Base-by-base conservation (phyloP, 208 protist genomes). In the Wallacemonas sp. region DNA sequence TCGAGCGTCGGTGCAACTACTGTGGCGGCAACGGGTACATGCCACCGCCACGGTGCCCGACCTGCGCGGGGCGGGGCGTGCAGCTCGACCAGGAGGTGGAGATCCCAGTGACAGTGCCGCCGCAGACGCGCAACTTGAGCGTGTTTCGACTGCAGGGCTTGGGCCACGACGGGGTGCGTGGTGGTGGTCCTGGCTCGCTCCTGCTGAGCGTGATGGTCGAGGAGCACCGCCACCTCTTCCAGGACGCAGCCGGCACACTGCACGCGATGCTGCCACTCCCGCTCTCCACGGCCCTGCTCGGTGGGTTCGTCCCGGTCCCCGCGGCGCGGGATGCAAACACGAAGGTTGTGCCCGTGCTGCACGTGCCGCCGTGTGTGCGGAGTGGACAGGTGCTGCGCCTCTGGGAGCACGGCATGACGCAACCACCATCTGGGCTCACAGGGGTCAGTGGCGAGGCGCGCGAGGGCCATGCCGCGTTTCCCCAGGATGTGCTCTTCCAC, bases 121-220 rank as follows among this genome's bases (percentile, higher is more conserved):
- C 73, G 0, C 66, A 73, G 21, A 58, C 78, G 0, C 74, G 77
- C 11, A 78, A 63, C 33, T 56, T 83, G 58, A 69, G 70, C 6
- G 63, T 76, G 29, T 89, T 83, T 38, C 76, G 83, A 11, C n/a
- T 95, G 16, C 68, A 49, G 32, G 78, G 78, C 27, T 74, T 85
- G 60, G 90, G 93, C 24, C 74, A 97, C 61, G 90, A 91, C 61
- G 93, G 90, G 44, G 73, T 80, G 29, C 85, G 88, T 56, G 93
- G 93, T 19, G 93, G 93, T 21, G 54, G 63, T 26, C 43, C 85
- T 12, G 93, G 93, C 12, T 77, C 90, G 54, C 48, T 96, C 27
- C 68, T 95, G 8, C 69, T 97, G 21, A 92, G 81, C 27, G 67
- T 93, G 12, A 30, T 93, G 23, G 86, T 92, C 26, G 76, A 78